Percentiles rank a stretch among this genome's conserved stretches.
Conservation (phyloP, 1,284 basidiomycete genomes). For the Athelia sp. region DNA sequence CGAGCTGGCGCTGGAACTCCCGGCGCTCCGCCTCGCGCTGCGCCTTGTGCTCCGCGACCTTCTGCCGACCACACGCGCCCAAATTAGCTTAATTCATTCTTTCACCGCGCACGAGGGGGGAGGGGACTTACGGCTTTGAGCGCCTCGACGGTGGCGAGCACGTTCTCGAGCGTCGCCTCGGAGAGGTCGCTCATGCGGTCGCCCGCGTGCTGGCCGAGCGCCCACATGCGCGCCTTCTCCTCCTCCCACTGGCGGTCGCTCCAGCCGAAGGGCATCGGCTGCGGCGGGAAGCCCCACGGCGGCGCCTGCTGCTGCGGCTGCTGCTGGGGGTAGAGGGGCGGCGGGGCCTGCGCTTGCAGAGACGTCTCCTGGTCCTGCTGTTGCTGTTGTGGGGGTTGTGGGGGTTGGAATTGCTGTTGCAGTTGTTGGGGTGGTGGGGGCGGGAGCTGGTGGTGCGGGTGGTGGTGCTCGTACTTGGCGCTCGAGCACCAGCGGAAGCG, state of each 20-base stretch:
- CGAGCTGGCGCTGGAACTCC: constrained; percentile 33
- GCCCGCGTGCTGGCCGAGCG: constrained; percentile 45
- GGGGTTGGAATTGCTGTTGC: background rate
- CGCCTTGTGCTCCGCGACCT: constrained; percentile 53
- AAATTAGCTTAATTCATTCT: constrained; percentile 1
- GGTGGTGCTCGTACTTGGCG: constrained; percentile 1
- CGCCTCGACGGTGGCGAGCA: constrained; percentile 48
- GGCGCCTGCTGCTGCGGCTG: constrained; percentile 1
- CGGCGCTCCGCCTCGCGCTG: constrained; percentile 44
- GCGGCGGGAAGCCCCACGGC: background rate
- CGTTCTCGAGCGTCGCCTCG: constrained; percentile 61
- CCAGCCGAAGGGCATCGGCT: constrained; percentile 18
- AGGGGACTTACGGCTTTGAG: constrained; percentile 50
- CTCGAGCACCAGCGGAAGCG: background rate
- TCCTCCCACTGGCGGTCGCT: constrained; percentile 32
- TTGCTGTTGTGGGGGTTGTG: background rate
- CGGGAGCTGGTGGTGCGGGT: background rate
- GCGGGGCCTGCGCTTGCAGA: background rate
- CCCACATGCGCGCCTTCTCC: constrained; percentile 36
- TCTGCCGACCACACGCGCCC: constrained; percentile 31
- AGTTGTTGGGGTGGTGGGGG: background rate
- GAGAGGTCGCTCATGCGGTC: constrained; percentile 65
- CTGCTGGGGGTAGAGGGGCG: constrained; percentile 1
- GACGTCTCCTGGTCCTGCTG: background rate
- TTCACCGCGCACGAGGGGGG: background rate